phyloP scores from a whole-genome alignment of 2,329 filamentous ascomycete species.

The Pseudocercospora eumusae region DNA sequence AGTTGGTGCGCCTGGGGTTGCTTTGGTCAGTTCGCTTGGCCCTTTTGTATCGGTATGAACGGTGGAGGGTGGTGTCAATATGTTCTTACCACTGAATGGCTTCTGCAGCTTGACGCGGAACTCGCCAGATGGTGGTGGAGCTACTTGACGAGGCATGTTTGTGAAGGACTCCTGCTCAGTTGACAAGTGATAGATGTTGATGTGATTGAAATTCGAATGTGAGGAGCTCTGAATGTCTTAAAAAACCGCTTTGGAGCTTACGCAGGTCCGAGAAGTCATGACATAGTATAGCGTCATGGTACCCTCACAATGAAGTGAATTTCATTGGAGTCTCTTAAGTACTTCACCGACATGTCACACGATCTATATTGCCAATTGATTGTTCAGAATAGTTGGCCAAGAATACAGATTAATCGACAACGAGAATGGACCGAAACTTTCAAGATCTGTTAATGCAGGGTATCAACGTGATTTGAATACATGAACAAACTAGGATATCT shows the following conservation, averaged over 20 bases:
- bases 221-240: background rate
- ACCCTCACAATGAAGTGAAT: background rate
- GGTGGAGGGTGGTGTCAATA: background rate
- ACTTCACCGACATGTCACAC: slow-evolving; percentile 2
- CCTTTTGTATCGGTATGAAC: background rate
- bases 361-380: background rate
- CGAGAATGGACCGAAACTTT: background rate
- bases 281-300: background rate
- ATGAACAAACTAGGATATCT: background rate
- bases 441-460: background rate
- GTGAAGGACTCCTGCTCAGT: background rate
- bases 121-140: slow-evolving; percentile 42
- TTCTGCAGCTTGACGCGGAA: slow-evolving; percentile 39
- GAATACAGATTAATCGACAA: background rate
- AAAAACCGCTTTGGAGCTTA: background rate
- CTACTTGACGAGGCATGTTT: slow-evolving; percentile 41
- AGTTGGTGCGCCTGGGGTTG: slow-evolving; percentile 35
- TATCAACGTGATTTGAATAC: background rate
- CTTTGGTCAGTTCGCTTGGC: background rate
- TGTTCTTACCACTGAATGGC: slow-evolving; percentile 38
- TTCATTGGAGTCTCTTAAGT: background rate
- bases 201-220: background rate
- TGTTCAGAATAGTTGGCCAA: background rate
- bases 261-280: slow-evolving; percentile 8
- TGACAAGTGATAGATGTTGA: background rate